Base-by-base conservation (phyloP, 257 asterid species). In the Solanum boliviense region DNA sequence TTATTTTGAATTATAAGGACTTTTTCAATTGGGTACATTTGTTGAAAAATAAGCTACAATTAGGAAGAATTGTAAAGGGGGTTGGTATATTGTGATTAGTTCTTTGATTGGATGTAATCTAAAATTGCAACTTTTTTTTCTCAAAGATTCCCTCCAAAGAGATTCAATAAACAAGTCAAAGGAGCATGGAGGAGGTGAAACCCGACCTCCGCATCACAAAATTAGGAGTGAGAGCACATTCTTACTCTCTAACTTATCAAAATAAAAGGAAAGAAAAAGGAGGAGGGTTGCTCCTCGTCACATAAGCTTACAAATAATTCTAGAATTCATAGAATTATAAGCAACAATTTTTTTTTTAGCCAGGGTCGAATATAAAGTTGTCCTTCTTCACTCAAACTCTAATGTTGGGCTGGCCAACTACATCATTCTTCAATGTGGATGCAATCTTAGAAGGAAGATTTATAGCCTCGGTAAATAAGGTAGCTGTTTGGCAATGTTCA, bases 81-180 rank as follows among this genome's bases (percentile, higher is more conserved):
- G 4, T 16, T 18, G 3, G 23, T 1, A 0, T 52, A 52, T 52
- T 52, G 23, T 52, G 60, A 52, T 52, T 52, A 52, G 23, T 16
- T 52, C 9, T 1, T 52, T 52, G 23, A 18, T 48, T 0, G 60
- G 60, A 48, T 48, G 60, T 48, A 48, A 48, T 2, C 8, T 48
- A 48, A 48, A 48, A 48, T 15, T 48, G 21, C 0, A 48, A 48
- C 9, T 15, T 52, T 52, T 48, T 52, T 52, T 52, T 2, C 60
- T 39, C 56, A 0, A 18, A 56, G 4, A 0, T 6, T 56, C 9
- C n/a, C 10, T 6, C 21, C 0, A 18, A 56, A 0, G n/a, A 0
- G n/a, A 56, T 56, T 56, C 0, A 56, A 56, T 56, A 56, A 0
- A 56, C 0, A 18, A 18, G n/a, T 7, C 21, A 15, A 48, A 48